Conservation (phyloP, 2,329 filamentous ascomycete genomes). For the Grosmannia clavigera region DNA sequence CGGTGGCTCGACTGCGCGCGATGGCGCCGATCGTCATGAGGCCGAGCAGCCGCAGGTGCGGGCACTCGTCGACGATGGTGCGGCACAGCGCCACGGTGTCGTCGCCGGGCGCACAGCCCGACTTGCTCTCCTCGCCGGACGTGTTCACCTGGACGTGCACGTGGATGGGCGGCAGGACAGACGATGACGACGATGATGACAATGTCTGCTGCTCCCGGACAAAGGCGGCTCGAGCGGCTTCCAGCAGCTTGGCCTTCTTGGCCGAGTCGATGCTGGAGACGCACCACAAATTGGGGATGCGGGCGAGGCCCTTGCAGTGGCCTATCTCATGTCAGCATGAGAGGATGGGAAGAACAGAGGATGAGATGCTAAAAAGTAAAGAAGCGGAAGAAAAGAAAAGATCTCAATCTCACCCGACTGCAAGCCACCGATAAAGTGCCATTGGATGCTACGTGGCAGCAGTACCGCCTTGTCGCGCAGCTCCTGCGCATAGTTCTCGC, state of each 20-base stretch:
- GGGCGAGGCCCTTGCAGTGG: conserved; percentile 79
- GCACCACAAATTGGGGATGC: conserved; percentile 79
- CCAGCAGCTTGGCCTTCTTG: conserved; percentile 77
- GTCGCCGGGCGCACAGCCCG: conserved; percentile 59
- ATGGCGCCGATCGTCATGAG: conserved; percentile 98
- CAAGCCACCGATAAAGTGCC: conserved; percentile 94
- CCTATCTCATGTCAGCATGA: conserved; percentile 31
- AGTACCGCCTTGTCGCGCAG: conserved; percentile 72
- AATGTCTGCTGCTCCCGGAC: conserved; percentile 7
- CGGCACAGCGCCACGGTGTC: conserved; percentile 53
- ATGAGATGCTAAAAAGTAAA: too few relatives aligned
- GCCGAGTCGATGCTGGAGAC: conserved; percentile 79
- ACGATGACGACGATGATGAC: not conserved
- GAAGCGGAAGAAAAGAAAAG: not conserved
- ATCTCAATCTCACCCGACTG: conserved; percentile 49
- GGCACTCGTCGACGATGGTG: conserved; percentile 58
- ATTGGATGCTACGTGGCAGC: conserved; percentile 64
- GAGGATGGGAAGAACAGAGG: not conserved
- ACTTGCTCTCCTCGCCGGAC: conserved; percentile 75
- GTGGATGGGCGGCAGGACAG: conserved; percentile 33
- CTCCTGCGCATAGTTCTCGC: conserved; percentile 94
- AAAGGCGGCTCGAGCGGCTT: conserved; percentile 51
- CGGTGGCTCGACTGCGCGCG: conserved; percentile 64
- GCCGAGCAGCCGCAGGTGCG: conserved; percentile 61
- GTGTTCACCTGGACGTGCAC: conserved; percentile 95